A percentile compares a stretch with the other conserved stretches of the same genome.
phyloP scores from a whole-genome alignment of 2,329 filamentous ascomycete species.

The Claviceps paspali region DNA sequence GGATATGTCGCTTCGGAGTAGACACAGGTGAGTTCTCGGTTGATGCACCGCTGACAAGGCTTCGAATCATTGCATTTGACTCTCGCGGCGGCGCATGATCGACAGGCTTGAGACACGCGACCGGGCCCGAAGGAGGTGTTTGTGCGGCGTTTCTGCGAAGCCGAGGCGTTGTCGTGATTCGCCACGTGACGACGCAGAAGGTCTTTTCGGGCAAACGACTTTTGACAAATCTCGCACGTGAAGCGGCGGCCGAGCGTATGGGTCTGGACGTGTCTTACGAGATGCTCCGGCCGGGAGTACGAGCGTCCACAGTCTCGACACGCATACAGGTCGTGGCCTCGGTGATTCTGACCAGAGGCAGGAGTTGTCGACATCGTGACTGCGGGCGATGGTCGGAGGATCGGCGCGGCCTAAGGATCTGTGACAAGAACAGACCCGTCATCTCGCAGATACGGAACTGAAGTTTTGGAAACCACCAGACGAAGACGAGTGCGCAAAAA shows the following conservation, averaged over 20 bases:
- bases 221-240: conserved; percentile 33
- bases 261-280: conserved; percentile 35
- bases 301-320: conserved; percentile 35
- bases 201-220: conserved; percentile 38
- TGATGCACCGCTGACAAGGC: conserved; percentile 35
- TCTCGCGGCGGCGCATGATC: conserved; percentile 33
- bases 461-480: too few species aligned
- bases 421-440: conserved; percentile 17
- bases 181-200: conserved; percentile 35
- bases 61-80: conserved; percentile 41
- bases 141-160: conserved; percentile 31
- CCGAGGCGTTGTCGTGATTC: conserved; percentile 34
- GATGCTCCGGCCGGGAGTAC: conserved; percentile 38
- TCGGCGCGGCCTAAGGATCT: conserved; percentile 17
- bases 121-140: conserved; percentile 28
- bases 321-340: conserved; percentile 26
- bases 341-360: conserved; percentile 9
- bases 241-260: conserved; percentile 36
- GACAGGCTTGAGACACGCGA: conserved; percentile 38
- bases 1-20: conserved; percentile 22
- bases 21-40: conserved; percentile 30
- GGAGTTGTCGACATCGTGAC: too few species aligned
- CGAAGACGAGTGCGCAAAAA: too few species aligned
- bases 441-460: conserved; percentile 11
- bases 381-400: too few species aligned